These are phyloP conservation scores for Theobroma grandiflorum DNA, from an alignment of 441 rosid species.

Conservation along the genomic window DNA sequence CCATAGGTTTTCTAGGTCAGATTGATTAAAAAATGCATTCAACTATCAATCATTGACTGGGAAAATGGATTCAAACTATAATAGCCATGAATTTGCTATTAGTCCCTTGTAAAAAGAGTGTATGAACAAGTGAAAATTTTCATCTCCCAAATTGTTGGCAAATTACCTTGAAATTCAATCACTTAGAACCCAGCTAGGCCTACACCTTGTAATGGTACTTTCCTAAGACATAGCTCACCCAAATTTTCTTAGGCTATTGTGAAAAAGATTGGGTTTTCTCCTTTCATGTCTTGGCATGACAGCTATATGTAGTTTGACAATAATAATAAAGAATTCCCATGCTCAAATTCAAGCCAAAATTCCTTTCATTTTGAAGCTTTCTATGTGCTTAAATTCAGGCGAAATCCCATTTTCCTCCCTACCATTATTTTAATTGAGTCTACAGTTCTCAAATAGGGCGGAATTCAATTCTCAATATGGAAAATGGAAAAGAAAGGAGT, in stretches of 20 bases:
- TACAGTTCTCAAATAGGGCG: neutral
- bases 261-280: neutral
- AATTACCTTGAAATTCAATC: neutral
- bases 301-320: neutral
- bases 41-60: too few relatives aligned
- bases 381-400: neutral
- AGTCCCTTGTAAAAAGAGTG: neutral
- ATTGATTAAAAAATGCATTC: too few relatives aligned
- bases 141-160: neutral
- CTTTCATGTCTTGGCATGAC: neutral
- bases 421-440: neutral
- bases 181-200: neutral
- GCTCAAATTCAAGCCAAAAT: neutral
- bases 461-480: neutral
- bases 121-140: neutral
- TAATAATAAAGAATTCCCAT: neutral
- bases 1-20: too few relatives aligned
- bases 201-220: neutral
- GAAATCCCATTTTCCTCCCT: neutral
- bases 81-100: neutral
- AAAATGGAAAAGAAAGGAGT: neutral
- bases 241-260: constrained; percentile 11
- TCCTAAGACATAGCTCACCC: neutral
- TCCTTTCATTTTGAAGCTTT: neutral
- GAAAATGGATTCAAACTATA: too few relatives aligned